Evolutionary conservation across 768 basidiomycete genomes (phyloP).

Genomic region (Infundibulicybe gibba): DNA sequence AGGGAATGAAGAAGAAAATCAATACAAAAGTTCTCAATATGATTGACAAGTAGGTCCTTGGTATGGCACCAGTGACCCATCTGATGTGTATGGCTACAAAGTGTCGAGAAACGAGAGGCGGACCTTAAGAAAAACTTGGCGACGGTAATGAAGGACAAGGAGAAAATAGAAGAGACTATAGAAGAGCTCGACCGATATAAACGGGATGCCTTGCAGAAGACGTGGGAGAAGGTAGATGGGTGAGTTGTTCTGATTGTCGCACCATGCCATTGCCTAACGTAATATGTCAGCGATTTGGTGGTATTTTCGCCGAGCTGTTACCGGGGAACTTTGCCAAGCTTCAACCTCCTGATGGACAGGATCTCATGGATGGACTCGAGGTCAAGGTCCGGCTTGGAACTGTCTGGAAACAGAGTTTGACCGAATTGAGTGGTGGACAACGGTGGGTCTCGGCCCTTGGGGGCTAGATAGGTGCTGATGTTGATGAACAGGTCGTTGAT

Average conservation of each 20-base stretch:
- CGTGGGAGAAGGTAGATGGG: constrained; percentile 95
- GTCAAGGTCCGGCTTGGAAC: constrained; percentile 94
- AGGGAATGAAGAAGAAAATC: constrained; percentile 91
- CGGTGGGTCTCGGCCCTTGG: constrained; percentile 47
- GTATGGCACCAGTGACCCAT: background rate
- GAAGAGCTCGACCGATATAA: constrained; percentile 92
- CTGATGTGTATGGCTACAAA: constrained; percentile 24
- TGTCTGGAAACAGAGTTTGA: constrained; percentile 98
- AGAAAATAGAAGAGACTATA: constrained; percentile 94
- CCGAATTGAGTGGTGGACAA: constrained; percentile 96
- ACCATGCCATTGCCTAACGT: background rate
- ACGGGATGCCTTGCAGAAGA: constrained; percentile 87
- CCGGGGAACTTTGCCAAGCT: constrained; percentile 97
- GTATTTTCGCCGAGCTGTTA: constrained; percentile 91
- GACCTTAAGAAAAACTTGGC: constrained; percentile 85
- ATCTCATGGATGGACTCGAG: constrained; percentile 92
- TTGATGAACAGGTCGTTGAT: constrained; percentile 75
- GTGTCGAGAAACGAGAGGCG: constrained; percentile 91
- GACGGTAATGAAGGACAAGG: constrained; percentile 87
- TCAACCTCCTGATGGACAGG: constrained; percentile 89
- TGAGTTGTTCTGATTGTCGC: constrained; percentile 31
- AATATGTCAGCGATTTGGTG: constrained; percentile 82
- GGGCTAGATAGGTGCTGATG: background rate
- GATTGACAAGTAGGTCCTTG: constrained; percentile 76
- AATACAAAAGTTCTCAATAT: constrained; percentile 95